Conservation (phyloP, 768 basidiomycete species). For the Mycena albidolilacea region DNA sequence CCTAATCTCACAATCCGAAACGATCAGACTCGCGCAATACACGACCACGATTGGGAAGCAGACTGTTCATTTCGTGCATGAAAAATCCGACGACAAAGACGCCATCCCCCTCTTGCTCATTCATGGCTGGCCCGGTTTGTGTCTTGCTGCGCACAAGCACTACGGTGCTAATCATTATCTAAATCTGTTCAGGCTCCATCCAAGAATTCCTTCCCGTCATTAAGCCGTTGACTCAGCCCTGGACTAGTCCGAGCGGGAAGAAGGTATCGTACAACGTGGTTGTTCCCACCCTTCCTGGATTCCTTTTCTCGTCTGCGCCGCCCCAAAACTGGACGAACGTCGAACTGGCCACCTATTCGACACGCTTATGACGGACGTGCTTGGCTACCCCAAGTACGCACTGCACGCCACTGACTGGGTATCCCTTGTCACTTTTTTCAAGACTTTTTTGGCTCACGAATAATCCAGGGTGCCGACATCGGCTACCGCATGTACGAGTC, state of each 20-base stretch:
- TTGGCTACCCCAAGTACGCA: slow-evolving; percentile 44
- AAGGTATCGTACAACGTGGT: slow-evolving; percentile 23
- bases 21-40: slow-evolving; percentile 31
- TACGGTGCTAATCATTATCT: not conserved
- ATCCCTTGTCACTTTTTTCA: not conserved
- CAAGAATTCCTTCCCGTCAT: slow-evolving; percentile 35
- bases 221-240: slow-evolving; percentile 24
- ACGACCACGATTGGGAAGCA: slow-evolving; percentile 36
- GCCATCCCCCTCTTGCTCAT: slow-evolving; percentile 31
- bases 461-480: slow-evolving; percentile 15
- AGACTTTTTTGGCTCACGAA: not conserved
- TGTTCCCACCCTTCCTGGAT: slow-evolving; percentile 39
- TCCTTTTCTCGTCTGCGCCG: slow-evolving; percentile 37
- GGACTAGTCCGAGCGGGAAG: slow-evolving; percentile 12
- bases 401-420: slow-evolving; percentile 46
- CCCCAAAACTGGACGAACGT: slow-evolving; percentile 40
- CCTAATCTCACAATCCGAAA: not conserved
- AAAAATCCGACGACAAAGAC: slow-evolving; percentile 18
- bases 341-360: slow-evolving; percentile 46
- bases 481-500: slow-evolving; percentile 27
- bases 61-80: slow-evolving; percentile 35
- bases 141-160: not conserved
- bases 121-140: slow-evolving; percentile 36
- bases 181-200: slow-evolving; percentile 25
- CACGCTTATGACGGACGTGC: slow-evolving; percentile 45